Evolutionary conservation across 2,329 filamentous ascomycete species (phyloP).

Genomic region (Aspergillus udagawae): DNA sequence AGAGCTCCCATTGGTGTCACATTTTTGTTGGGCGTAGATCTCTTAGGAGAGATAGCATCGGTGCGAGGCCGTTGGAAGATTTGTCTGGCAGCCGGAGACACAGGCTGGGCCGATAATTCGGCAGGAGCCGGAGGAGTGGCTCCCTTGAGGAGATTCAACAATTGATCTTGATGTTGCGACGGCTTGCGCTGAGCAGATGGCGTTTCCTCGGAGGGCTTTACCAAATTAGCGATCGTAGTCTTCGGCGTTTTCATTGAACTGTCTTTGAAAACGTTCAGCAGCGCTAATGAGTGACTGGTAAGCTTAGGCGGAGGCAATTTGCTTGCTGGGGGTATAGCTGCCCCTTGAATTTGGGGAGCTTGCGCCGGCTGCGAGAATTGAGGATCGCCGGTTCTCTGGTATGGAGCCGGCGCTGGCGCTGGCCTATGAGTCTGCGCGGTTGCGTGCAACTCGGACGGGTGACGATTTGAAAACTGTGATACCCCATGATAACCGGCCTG

Average conservation of each 20-base stretch:
- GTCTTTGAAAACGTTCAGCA: conserved; percentile 56
- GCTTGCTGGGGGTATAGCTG: conserved; percentile 52
- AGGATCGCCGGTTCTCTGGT: conserved; percentile 45
- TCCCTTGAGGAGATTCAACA: conserved; percentile 33
- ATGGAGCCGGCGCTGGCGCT: conserved; percentile 37
- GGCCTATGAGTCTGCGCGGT: neutral
- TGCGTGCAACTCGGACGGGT: neutral
- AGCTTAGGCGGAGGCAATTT: conserved; percentile 57
- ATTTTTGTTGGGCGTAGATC: conserved; percentile 11
- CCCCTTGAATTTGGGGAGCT: conserved; percentile 34
- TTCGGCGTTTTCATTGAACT: conserved; percentile 25
- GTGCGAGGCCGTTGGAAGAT: conserved; percentile 29
- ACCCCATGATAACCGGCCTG: conserved; percentile 15
- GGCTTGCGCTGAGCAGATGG: conserved; percentile 17
- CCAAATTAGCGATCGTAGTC: conserved; percentile 14
- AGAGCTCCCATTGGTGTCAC: conserved; percentile 12
- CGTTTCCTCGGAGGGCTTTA: conserved; percentile 12
- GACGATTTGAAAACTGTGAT: conserved; percentile 16
- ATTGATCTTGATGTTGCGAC: conserved; percentile 36
- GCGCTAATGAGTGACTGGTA: conserved; percentile 53
- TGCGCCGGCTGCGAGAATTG: conserved; percentile 39
- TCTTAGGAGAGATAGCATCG: conserved; percentile 12
- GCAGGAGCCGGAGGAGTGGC: conserved; percentile 33
- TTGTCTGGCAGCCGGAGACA: conserved; percentile 29
- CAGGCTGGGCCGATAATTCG: conserved; percentile 45